A percentile compares a stretch with the other conserved stretches of the same genome.
phyloP scores from a whole-genome alignment of 2,329 filamentous ascomycete species.

The Septoria linicola region DNA sequence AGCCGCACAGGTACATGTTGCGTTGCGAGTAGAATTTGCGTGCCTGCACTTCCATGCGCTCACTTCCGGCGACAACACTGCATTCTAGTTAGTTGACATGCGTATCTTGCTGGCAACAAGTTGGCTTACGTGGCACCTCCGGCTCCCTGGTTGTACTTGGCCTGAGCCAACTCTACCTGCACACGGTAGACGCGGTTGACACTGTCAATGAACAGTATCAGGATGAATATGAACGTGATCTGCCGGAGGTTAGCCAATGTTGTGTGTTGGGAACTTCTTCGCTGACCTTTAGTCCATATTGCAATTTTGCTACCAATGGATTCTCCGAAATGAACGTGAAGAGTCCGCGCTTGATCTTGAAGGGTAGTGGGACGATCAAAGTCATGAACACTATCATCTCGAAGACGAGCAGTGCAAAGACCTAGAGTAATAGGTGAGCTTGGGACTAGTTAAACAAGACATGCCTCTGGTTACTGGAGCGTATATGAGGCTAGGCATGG shows the following conservation, averaged over 20 bases:
- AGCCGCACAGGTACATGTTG: conserved; percentile 99
- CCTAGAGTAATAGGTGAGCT: conserved; percentile 51
- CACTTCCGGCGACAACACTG: conserved; percentile 72
- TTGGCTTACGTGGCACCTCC: conserved; percentile 49
- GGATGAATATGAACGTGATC: conserved; percentile 98
- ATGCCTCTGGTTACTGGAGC: conserved; percentile 33
- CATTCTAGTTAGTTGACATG: conserved; percentile 20
- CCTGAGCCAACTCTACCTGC: conserved; percentile 78
- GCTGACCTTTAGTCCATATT: conserved; percentile 87
- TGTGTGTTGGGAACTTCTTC: too few species aligned
- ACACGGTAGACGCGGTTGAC: conserved; percentile 96
- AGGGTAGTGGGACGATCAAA: conserved; percentile 83
- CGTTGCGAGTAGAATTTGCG: conserved; percentile 99
- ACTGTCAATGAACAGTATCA: conserved; percentile 96
- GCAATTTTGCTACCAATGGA: conserved; percentile 79
- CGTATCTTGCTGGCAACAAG: too few species aligned
- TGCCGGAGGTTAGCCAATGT: conserved; percentile 34
- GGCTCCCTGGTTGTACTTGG: conserved; percentile 56
- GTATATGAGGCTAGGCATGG: conserved; percentile 41
- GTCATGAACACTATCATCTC: conserved; percentile 82
- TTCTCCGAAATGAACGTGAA: conserved; percentile 96
- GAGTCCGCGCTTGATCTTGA: conserved; percentile 78
- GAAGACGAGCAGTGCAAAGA: conserved; percentile 76
- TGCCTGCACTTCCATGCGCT: conserved; percentile 96
- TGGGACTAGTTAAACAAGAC: conserved; percentile 1